Evolutionary conservation across 331 rosid genomes (phyloP).

Genomic region (Malus hybrid): DNA sequence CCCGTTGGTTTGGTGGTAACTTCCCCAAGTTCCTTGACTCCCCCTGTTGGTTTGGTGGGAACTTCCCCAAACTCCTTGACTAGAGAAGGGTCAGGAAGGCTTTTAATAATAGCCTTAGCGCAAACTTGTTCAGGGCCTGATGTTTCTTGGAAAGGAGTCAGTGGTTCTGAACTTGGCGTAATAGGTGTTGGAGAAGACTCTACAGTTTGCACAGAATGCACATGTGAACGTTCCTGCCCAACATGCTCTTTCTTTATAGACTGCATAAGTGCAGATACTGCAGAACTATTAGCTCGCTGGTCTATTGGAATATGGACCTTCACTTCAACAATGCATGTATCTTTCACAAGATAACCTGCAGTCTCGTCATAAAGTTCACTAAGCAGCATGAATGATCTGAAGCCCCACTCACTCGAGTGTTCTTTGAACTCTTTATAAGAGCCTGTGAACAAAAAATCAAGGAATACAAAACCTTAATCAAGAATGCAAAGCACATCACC

Average conservation of each 20-base stretch:
- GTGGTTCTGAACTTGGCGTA: not conserved
- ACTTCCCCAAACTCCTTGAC: no score
- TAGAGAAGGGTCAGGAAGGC: not conserved
- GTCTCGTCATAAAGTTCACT: not conserved
- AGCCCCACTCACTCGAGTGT: not conserved
- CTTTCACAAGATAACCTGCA: conserved; percentile 4
- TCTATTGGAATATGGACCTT: not conserved
- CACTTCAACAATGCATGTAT: conserved; percentile 2
- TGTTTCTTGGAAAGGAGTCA: not conserved
- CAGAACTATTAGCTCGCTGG: not conserved
- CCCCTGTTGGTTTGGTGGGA: no score
- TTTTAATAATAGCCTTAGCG: not conserved
- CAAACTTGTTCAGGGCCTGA: not conserved
- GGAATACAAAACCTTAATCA: not conserved
- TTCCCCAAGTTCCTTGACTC: no score
- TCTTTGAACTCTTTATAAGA: not conserved
- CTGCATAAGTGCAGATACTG: not conserved
- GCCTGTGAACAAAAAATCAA: not conserved
- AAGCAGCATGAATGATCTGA: not conserved
- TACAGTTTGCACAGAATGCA: not conserved
- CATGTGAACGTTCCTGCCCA: not conserved
- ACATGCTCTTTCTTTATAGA: not conserved
- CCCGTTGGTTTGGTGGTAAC: no score
- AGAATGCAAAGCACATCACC: not conserved
- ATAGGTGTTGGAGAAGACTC: not conserved